These are phyloP conservation scores for Calcarisporium arbuscula DNA, from an alignment of 2,329 filamentous ascomycete genomes.

Conservation along the genomic window DNA sequence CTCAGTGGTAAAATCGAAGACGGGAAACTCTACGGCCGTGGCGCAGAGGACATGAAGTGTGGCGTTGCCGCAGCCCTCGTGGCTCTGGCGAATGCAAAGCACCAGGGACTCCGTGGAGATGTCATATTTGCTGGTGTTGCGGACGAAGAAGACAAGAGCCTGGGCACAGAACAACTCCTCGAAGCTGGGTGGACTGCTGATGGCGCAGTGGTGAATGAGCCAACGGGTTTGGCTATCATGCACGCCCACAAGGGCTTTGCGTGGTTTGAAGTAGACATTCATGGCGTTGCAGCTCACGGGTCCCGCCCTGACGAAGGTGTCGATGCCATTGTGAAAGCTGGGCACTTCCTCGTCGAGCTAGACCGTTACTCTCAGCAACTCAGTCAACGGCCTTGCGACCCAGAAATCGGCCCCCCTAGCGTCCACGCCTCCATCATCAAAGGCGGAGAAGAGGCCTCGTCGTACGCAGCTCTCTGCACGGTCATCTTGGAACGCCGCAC, in stretches of 20 bases:
- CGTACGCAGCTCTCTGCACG: constrained; percentile 43
- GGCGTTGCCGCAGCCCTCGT: constrained; percentile 41
- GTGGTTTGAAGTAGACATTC: constrained; percentile 35
- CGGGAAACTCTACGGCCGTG: constrained; percentile 37
- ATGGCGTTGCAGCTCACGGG: constrained; percentile 36
- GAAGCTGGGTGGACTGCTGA: constrained; percentile 47
- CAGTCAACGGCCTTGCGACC: constrained; percentile 19
- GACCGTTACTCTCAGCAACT: constrained; percentile 34
- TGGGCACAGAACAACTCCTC: constrained; percentile 44
- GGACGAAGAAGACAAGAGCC: constrained; percentile 45
- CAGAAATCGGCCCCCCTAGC: constrained; percentile 28
- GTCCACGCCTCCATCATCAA: constrained; percentile 42
- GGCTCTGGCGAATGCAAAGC: constrained; percentile 31
- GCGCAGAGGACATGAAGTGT: constrained; percentile 45
- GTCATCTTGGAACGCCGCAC: constrained; percentile 44
- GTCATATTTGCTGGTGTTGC: constrained; percentile 47
- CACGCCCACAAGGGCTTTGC: constrained; percentile 46
- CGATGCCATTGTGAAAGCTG: constrained; percentile 43
- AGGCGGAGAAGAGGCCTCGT: constrained; percentile 45
- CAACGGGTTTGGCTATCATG: constrained; percentile 35
- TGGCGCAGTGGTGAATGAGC: constrained; percentile 43
- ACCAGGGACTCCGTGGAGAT: constrained; percentile 35
- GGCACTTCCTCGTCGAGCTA: constrained; percentile 39
- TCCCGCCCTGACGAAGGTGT: constrained; percentile 36
- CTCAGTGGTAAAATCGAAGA: constrained; percentile 33